Conservation (phyloP, 2,329 filamentous ascomycete species). For the Chaetomium sp. region DNA sequence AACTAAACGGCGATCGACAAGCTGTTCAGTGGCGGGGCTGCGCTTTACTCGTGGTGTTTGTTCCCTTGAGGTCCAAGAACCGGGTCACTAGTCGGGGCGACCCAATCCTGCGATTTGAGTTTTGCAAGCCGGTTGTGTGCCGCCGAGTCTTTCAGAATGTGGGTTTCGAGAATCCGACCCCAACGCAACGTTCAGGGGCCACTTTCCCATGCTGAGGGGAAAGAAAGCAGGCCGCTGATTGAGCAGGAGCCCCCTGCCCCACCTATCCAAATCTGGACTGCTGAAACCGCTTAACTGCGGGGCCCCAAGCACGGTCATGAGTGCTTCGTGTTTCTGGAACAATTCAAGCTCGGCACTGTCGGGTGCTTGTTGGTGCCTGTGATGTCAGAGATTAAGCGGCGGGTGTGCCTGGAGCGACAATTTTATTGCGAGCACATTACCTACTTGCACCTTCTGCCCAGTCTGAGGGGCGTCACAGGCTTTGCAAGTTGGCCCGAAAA, state of each 20-base stretch:
- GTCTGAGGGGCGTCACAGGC: background rate
- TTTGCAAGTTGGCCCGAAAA: background rate
- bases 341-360: background rate
- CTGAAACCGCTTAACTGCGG: conserved; percentile 14
- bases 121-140: background rate
- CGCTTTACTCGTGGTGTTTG: no score
- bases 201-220: background rate
- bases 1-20: background rate
- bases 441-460: background rate
- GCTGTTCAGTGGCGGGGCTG: background rate
- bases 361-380: background rate
- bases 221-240: background rate
- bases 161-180: background rate
- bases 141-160: background rate
- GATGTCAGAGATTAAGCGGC: background rate
- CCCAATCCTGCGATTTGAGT: background rate
- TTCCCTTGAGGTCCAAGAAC: background rate
- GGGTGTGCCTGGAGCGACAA: background rate
- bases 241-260: conserved; percentile 5
- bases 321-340: background rate
- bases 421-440: background rate
- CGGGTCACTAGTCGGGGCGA: background rate
- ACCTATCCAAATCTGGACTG: background rate
- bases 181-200: background rate
- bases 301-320: background rate